phyloP scores from a whole-genome alignment of 805 yeast genomes.

The Hanseniaspora meyeri region DNA sequence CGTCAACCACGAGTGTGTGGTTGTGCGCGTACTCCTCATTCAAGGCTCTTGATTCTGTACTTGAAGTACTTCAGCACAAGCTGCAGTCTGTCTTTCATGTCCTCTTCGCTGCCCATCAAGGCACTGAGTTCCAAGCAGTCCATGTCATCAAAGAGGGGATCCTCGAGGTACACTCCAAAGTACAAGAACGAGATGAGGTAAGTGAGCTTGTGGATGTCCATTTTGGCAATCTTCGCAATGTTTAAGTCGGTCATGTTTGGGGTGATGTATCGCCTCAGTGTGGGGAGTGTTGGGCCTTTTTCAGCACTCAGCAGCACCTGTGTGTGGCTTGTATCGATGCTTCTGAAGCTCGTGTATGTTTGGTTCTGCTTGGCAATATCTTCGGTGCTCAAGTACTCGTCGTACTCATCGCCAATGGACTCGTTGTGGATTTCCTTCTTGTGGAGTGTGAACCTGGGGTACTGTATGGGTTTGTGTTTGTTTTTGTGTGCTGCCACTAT shows the following conservation, averaged over 20 bases:
- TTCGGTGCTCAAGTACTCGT: background rate
- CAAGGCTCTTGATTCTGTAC: background rate
- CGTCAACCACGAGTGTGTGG: background rate
- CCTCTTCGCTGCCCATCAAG: background rate
- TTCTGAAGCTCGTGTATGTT: background rate
- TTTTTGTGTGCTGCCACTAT: background rate
- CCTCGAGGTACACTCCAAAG: conserved; percentile 2
- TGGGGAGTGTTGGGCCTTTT: background rate
- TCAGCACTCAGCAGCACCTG: background rate
- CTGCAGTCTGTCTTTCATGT: background rate
- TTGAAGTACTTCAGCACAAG: conserved; percentile 6
- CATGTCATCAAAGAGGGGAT: background rate
- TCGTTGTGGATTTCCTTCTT: conserved; percentile 9
- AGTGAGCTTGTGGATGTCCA: background rate
- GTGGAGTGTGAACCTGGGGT: background rate
- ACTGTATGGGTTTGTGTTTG: too few relatives aligned
- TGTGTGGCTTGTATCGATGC: background rate
- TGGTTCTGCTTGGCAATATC: background rate
- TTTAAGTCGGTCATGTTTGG: conserved; percentile 1
- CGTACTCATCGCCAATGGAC: conserved; percentile 5
- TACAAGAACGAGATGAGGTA: background rate
- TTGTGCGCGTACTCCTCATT: background rate
- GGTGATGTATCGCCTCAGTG: background rate
- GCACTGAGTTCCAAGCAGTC: background rate
- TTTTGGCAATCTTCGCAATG: background rate